These are phyloP conservation scores for Phytophthora pisi DNA, from an alignment of 352 stramenopile species.

Conservation along the genomic window DNA sequence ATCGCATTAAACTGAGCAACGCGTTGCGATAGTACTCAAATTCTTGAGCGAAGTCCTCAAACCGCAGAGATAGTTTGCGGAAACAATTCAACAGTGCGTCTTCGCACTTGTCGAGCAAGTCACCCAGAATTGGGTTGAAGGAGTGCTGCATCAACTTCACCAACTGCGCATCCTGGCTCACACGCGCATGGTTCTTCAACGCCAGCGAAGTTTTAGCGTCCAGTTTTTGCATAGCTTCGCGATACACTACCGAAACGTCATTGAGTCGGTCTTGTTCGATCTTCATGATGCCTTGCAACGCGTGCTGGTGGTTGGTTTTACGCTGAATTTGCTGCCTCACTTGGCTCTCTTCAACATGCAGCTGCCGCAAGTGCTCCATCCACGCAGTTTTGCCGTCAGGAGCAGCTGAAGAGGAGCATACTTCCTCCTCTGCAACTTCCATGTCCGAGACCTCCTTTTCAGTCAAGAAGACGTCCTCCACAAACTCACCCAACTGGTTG, in stretches of 20 bases:
- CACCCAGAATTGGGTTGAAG: conserved; percentile 68
- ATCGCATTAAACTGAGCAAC: conserved; percentile 51
- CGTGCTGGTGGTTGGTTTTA: conserved; percentile 60
- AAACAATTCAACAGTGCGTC: conserved; percentile 70
- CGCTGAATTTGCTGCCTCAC: conserved; percentile 60
- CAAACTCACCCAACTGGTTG: conserved; percentile 54
- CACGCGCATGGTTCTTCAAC: conserved; percentile 61
- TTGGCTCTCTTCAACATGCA: conserved; percentile 61
- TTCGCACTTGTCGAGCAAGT: conserved; percentile 75
- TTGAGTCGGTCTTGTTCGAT: conserved; percentile 74
- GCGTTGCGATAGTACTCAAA: conserved; percentile 81
- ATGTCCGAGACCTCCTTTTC: conserved; percentile 66
- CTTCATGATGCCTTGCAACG: conserved; percentile 72
- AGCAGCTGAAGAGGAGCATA: conserved; percentile 47
- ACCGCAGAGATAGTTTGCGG: conserved; percentile 61
- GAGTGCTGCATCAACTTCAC: conserved; percentile 74
- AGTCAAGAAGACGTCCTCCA: conserved; percentile 58
- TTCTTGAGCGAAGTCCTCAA: conserved; percentile 77
- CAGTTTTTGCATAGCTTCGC: conserved; percentile 58
- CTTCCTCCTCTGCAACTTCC: conserved; percentile 68
- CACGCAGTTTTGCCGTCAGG: conserved; percentile 38
- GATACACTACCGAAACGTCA: conserved; percentile 62
- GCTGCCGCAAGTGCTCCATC: conserved; percentile 55
- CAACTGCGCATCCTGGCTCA: conserved; percentile 64
- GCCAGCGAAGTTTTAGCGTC: conserved; percentile 46